A percentile compares a stretch with the other conserved stretches of the same genome.
phyloP scores from a whole-genome alignment of 495 filamentous ascomycete genomes.

The Penicillium verhagenii region DNA sequence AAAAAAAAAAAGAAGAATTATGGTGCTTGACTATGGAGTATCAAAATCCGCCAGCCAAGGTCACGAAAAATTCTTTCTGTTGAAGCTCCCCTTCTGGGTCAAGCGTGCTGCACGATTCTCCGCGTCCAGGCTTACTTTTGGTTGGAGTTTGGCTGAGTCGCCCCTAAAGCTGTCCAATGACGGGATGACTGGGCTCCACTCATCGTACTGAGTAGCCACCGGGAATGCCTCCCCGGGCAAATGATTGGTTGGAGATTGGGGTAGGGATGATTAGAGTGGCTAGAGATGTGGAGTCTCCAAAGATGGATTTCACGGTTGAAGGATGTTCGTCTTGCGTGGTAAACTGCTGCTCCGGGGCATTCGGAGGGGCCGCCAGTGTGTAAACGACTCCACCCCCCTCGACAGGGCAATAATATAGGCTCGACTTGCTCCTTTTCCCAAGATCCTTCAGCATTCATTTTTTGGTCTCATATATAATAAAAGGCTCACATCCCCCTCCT shows the following conservation, averaged over 20 bases:
- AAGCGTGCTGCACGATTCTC: constrained; percentile 17
- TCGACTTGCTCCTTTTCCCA: constrained; percentile 8
- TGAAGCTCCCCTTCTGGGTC: constrained; percentile 41
- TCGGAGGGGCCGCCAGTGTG: constrained; percentile 10
- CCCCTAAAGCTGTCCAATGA: constrained; percentile 16
- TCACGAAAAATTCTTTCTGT: constrained; percentile 29
- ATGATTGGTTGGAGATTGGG: constrained; percentile 21
- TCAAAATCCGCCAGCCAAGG: neutral
- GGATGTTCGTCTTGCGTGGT: neutral
- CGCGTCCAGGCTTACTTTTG: constrained; percentile 13
- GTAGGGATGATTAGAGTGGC: constrained; percentile 17
- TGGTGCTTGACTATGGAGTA: too few relatives aligned
- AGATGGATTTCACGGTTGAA: constrained; percentile 15
- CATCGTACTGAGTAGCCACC: constrained; percentile 11
- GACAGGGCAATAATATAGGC: constrained; percentile 15
- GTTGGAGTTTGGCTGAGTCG: constrained; percentile 20
- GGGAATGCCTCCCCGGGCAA: neutral
- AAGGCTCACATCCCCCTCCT: too few relatives aligned
- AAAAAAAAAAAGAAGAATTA: too few relatives aligned
- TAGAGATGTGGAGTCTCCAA: constrained; percentile 12
- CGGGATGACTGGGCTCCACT: constrained; percentile 10
- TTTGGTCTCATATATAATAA: neutral
- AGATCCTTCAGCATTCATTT: neutral
- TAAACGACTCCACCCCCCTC: constrained; percentile 8
- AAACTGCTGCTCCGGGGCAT: neutral